A percentile compares a stretch with the other conserved stretches of the same genome.
Conservation (phyloP, 345 rosid species). For the Brassica carinata region DNA sequence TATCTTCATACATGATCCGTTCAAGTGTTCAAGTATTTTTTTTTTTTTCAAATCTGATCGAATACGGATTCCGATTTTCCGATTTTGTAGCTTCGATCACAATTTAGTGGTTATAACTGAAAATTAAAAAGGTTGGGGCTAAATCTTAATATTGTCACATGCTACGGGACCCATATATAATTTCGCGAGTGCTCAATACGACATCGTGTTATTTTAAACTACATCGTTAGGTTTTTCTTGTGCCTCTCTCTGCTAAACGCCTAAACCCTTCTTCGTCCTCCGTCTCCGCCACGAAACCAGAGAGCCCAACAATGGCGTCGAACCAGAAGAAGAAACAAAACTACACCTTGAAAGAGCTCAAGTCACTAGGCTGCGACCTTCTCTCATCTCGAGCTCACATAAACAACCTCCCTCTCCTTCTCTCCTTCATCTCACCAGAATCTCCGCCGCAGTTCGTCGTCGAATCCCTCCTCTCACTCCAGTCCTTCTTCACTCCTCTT, state of each 20-base stretch:
- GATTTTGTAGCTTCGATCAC: no score
- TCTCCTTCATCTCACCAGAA: conserved; percentile 59
- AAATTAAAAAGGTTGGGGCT: not conserved
- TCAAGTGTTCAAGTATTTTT: no score
- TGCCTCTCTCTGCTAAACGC: not conserved
- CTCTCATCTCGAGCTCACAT: conserved; percentile 76
- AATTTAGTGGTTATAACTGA: not conserved
- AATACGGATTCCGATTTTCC: no score
- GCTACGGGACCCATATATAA: not conserved
- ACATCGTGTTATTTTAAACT: not conserved
- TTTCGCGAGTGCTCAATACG: not conserved
- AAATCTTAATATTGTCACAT: not conserved
- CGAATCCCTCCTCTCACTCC: conserved; percentile 88
- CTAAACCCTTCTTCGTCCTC: conserved; percentile 8
- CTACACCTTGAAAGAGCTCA: conserved; percentile 62
- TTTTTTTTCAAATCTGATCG: no score
- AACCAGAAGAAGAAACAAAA: conserved; percentile 43
- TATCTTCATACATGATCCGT: no score
- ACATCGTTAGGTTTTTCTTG: conserved; percentile 17
- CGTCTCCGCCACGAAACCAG: conserved; percentile 18
- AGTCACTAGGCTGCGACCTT: conserved; percentile 63
- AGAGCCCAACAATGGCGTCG: conserved; percentile 53
- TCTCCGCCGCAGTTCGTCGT: conserved; percentile 67
- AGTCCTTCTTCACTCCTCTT: conserved; percentile 82
- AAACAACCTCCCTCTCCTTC: conserved; percentile 78